Percentiles rank a stretch among this genome's conserved stretches.
Conservation (phyloP, 805 yeast species). For the Pichia nanzhaoensis region DNA sequence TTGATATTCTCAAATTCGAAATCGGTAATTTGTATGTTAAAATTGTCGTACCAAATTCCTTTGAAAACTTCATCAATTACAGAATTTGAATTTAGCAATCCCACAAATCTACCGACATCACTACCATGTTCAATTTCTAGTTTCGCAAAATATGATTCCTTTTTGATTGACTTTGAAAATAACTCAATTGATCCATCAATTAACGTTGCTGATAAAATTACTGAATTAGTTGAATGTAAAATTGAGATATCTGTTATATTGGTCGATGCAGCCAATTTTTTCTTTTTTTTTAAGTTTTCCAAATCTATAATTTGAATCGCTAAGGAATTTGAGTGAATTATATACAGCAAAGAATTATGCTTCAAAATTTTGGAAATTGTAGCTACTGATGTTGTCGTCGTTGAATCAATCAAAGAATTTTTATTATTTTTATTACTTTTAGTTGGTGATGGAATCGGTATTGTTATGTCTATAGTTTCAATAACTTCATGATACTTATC, state of each 20-base stretch:
- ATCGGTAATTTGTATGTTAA: slow-evolving; percentile 20
- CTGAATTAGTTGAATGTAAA: slow-evolving; percentile 2
- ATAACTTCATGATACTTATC: slow-evolving; percentile 5
- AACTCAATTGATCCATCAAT: slow-evolving; percentile 20
- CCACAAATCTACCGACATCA: slow-evolving; percentile 13
- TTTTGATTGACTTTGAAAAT: slow-evolving; percentile 11
- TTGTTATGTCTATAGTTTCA: slow-evolving; percentile 16
- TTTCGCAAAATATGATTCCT: slow-evolving; percentile 3
- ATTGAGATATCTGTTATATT: slow-evolving; percentile 6
- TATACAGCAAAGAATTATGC: not conserved
- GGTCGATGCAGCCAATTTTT: slow-evolving; percentile 26
- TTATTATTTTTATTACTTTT: not conserved
- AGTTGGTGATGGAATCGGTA: slow-evolving; percentile 1
- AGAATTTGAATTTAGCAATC: slow-evolving; percentile 4
- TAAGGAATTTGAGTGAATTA: not conserved
- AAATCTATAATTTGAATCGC: slow-evolving; percentile 19
- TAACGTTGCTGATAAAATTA: slow-evolving; percentile 13
- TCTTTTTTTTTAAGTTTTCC: slow-evolving; percentile 22
- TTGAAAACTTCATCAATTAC: slow-evolving; percentile 10
- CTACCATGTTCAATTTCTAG: slow-evolving; percentile 14
- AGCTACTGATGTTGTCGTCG: not conserved
- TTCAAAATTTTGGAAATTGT: slow-evolving; percentile 5
- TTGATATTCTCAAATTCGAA: slow-evolving; percentile 31
- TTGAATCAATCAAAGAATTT: not conserved
- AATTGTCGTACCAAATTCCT: slow-evolving; percentile 27